Evolutionary conservation across 768 basidiomycete species (phyloP), one percentile per base, ranked within the genome.

Genomic region (Boletus edulis): DNA sequence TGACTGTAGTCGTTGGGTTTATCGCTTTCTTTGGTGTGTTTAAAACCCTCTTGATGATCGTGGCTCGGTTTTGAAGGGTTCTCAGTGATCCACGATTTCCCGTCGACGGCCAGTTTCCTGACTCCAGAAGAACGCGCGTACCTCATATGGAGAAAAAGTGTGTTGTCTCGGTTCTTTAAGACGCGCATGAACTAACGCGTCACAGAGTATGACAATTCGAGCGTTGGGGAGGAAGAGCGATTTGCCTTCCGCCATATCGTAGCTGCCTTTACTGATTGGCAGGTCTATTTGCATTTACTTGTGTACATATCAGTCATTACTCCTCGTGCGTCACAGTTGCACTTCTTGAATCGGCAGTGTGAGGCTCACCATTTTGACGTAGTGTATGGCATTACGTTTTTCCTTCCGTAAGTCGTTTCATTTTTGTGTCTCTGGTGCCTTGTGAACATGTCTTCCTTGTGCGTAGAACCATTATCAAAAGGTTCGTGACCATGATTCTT

Each of bases 371-470:
- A 6, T 27, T 38, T 14, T 51, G 38, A 22, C 31, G 13, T 39
- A 87, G 86, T 86, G 3, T 86, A 84, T 60, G 86, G 86, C 3
- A 86, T 86, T 45, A 85, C 86, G 0, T 71, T 87, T 24, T 89
- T 89, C 75, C 70, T 87, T 31, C 85, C 85, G 82, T 87, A 64
- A 62, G 86, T 77, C 4, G 9, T 12, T 22, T 46, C 34, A 1
- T 9, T 38, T n/a, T n/a, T 7, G 35, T 11, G 17, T 31, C n/a
- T 58, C 10, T 59, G 31, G 22, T 34, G 20, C n/a, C 47, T 46
- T 45, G 44, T 32, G 9, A 24, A 49, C 7, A 2, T 50, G 20
- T 51, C 11, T 27, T 31, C 11, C 27, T 44, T 11, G 14, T 18
- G 24, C 11, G 12, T 46, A 86, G 85, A 42, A 81, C 83, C 4